phyloP scores from a whole-genome alignment of 208 protist species.

The Polymyxa betae region DNA sequence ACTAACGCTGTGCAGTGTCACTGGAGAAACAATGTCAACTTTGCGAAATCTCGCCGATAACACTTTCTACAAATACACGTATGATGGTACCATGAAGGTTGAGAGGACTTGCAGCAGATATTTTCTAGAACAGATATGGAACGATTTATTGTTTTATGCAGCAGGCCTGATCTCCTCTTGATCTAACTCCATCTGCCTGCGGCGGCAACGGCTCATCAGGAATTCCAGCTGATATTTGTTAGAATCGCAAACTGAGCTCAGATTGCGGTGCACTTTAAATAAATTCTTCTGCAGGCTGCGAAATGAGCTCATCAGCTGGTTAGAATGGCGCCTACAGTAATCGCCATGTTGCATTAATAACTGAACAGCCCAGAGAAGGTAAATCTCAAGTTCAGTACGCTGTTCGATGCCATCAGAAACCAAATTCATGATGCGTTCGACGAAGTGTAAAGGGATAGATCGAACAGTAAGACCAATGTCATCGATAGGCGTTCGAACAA shows the following conservation, averaged over 20 bases:
- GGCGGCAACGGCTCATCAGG: no score
- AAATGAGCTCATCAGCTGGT: slow-evolving; percentile 22
- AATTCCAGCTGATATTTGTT: slow-evolving; percentile 44
- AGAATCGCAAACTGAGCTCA: slow-evolving; percentile 5
- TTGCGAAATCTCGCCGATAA: no score
- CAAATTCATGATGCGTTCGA: slow-evolving; percentile 32
- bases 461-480: slow-evolving; percentile 9
- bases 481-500: not conserved
- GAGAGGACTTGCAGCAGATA: no score
- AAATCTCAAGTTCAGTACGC: slow-evolving; percentile 10
- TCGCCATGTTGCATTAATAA: not conserved
- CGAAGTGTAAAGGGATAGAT: not conserved
- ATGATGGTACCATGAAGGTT: no score
- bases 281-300: slow-evolving; percentile 6
- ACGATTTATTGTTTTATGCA: no score
- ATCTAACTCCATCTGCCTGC: no score
- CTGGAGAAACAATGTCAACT: no score
- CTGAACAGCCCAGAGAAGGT: slow-evolving; percentile 15
- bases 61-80: no score
- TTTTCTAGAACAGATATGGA: no score
- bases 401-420: not conserved
- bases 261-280: not conserved
- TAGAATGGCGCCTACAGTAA: not conserved
- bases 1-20: no score
- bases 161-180: no score